Evolutionary conservation across 2,329 filamentous ascomycete species (phyloP).

Genomic region (Pseudodiploospora longispora): DNA sequence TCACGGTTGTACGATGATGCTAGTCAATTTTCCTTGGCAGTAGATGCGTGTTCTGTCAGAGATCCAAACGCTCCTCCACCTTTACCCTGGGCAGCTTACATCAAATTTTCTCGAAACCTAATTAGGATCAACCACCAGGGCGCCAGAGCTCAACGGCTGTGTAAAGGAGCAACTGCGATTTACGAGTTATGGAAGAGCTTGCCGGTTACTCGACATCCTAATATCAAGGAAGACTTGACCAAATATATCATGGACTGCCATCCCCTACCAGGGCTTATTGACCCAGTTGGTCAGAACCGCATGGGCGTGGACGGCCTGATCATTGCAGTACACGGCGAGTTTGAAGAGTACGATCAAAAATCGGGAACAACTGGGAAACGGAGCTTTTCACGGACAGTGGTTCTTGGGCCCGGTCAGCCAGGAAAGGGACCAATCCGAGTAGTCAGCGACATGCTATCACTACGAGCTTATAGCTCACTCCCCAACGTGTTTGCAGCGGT

Average conservation of each 20-base stretch:
- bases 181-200: conserved; percentile 60
- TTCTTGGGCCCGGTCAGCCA: conserved; percentile 66
- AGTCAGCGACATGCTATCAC: conserved; percentile 67
- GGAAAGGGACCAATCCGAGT: conserved; percentile 61
- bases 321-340: conserved; percentile 75
- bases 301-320: conserved; percentile 70
- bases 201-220: conserved; percentile 66
- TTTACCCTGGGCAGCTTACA: conserved; percentile 65
- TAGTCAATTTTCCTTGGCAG: conserved; percentile 67
- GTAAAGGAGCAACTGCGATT: conserved; percentile 57
- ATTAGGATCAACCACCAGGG: conserved; percentile 55
- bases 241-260: conserved; percentile 83
- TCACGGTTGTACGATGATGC: conserved; percentile 65
- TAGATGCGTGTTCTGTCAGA: conserved; percentile 54
- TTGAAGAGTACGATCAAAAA: conserved; percentile 60
- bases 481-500: conserved; percentile 32
- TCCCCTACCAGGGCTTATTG: conserved; percentile 60
- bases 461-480: conserved; percentile 56
- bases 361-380: conserved; percentile 54
- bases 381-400: conserved; percentile 75
- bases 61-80: conserved; percentile 33
- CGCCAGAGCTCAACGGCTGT: conserved; percentile 57
- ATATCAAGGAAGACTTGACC: conserved; percentile 55
- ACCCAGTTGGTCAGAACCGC: conserved; percentile 55
- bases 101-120: conserved; percentile 72